These are phyloP conservation scores for Apophysomyces trapeziformis DNA, from an alignment of 371 early-diverging fungal species.

Conservation along the genomic window DNA sequence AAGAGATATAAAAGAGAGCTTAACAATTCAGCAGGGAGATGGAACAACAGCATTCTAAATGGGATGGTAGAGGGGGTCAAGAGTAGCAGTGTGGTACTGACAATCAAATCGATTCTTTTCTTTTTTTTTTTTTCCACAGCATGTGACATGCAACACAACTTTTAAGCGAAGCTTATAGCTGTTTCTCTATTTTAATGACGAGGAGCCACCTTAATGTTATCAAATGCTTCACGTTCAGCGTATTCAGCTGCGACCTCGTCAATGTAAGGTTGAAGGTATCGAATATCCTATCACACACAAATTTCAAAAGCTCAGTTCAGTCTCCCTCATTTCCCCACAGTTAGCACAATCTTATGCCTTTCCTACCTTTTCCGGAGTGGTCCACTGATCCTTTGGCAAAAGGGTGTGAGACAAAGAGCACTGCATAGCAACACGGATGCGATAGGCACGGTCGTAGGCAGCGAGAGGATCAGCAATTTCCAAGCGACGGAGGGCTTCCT, in stretches of 20 bases:
- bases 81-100: slow-evolving; percentile 17
- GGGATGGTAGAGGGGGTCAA: slow-evolving; percentile 1
- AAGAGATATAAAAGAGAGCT: slow-evolving; percentile 21
- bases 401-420: slow-evolving; percentile 73
- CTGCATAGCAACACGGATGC: slow-evolving; percentile 84
- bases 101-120: slow-evolving; percentile 10
- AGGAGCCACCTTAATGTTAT: slow-evolving; percentile 59
- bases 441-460: slow-evolving; percentile 78
- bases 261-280: slow-evolving; percentile 88
- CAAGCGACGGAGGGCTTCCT: slow-evolving; percentile 89
- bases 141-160: slow-evolving; percentile 10
- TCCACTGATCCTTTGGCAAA: slow-evolving; percentile 77
- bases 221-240: slow-evolving; percentile 79
- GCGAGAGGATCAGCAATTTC: slow-evolving; percentile 67
- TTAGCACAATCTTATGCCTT: background rate
- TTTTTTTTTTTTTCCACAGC: slow-evolving; percentile 1
- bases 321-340: background rate
- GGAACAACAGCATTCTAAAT: slow-evolving; percentile 21
- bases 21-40: slow-evolving; percentile 35
- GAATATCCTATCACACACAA: slow-evolving; percentile 56
- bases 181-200: slow-evolving; percentile 27
- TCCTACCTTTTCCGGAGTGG: slow-evolving; percentile 74
- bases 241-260: slow-evolving; percentile 84
- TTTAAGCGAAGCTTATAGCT: slow-evolving; percentile 3
- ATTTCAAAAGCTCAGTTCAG: background rate